Base-by-base conservation (phyloP, 441 rosid species). In the Kokia cookei region DNA sequence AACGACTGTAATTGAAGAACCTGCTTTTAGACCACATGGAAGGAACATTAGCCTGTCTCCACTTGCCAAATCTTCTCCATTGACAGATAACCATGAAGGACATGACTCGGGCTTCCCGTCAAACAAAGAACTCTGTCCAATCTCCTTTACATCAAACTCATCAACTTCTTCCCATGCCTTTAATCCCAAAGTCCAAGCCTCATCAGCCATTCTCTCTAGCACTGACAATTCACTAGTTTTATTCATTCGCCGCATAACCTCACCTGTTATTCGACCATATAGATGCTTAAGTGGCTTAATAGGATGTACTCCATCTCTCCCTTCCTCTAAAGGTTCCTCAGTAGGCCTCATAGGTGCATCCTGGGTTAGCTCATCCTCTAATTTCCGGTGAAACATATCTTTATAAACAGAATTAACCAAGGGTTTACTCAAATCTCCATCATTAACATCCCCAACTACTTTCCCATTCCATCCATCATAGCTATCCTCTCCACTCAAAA, bases 1-100 rank as follows among this genome's bases (percentile, higher is more conserved):
- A 15, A 93, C 89, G 71, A 95, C 79, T 1, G 99, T 93, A 68
- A 93, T 86, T 47, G 99, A 95, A 74, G 98, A 95, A 17, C 99
- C 97, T 15, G 92, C 97, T 73, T 91, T 88, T 72, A 95, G 90
- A 66, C 99, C 99, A 81, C 99, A 95, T 8, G 99, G 99, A 75
- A 95, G 95, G 82, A 90, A 88, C 97, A 93, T 84, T 79, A 86
- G 70, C 77, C 84, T 63, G 32, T 88, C 87, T 61, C 90, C 92
- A 40, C 74, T 86, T 27, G 79, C 83, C 85, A 91, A 82, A 71
- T 93, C 94, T 73, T 88, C 92, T 54, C 93, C 92, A 37, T 76
- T 89, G 64, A 82, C 65, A 2, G 95, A 89, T 29, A 95, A 80
- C 98, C 93, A 94, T 3, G 93, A 85, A 75, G 98, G 94, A 14